Percentiles rank a stretch among this genome's conserved stretches.
Conservation (phyloP, 2,329 filamentous ascomycete genomes). For the Aspergillus versicolor region DNA sequence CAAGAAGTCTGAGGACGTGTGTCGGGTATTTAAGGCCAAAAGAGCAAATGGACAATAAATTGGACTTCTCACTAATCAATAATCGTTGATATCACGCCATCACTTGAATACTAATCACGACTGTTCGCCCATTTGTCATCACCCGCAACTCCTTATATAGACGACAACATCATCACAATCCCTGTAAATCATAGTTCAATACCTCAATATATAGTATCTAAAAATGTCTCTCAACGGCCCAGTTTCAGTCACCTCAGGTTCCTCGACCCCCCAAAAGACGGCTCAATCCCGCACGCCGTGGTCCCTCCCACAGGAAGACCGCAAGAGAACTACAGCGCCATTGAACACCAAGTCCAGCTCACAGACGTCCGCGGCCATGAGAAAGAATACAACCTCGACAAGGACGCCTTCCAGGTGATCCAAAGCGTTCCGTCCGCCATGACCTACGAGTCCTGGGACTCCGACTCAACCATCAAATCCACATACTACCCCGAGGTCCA, state of each 20-base stretch:
- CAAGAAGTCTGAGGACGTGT: too few species aligned
- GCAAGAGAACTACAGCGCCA: constrained; percentile 63
- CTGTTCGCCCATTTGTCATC: not conserved
- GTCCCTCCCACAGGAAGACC: constrained; percentile 63
- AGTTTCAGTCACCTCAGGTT: constrained; percentile 10
- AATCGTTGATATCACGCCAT: too few species aligned
- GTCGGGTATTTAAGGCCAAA: too few species aligned
- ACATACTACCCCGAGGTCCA: constrained; percentile 87
- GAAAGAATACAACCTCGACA: constrained; percentile 62
- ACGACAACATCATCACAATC: too few species aligned
- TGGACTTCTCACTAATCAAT: too few species aligned
- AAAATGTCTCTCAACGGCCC: constrained; percentile 1
- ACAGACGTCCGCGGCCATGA: constrained; percentile 74
- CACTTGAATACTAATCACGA: too few species aligned
- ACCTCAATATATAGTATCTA: not conserved
- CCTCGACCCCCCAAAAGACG: constrained; percentile 11
- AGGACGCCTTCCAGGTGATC: constrained; percentile 71
- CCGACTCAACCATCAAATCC: constrained; percentile 64
- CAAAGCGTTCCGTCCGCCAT: constrained; percentile 57
- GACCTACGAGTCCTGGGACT: constrained; percentile 59
- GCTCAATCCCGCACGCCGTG: constrained; percentile 40
- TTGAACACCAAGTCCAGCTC: constrained; percentile 56
- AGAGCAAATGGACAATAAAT: too few species aligned
- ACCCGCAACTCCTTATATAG: not conserved
- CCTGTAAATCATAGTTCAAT: too few species aligned